These are phyloP conservation scores for Tetraselmis striata DNA, from an alignment of 139 green algal genomes.

Conservation along the genomic window DNA sequence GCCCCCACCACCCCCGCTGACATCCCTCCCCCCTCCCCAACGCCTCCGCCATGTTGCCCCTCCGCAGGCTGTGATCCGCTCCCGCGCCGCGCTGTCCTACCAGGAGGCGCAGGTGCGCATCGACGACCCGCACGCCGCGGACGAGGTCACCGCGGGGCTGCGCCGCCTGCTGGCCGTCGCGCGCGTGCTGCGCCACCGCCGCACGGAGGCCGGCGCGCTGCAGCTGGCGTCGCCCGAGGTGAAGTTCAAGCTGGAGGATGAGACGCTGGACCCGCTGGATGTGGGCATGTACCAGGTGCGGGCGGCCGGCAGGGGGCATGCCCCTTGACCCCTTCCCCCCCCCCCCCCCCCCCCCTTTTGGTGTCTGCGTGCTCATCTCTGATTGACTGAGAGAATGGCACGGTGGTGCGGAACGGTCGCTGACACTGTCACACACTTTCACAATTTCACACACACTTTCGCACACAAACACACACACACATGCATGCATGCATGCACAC, in stretches of 20 bases:
- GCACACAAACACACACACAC: conserved; percentile 1
- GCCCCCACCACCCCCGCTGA: too few species aligned
- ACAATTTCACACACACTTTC: not conserved
- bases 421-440: not conserved
- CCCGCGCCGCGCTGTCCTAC: conserved; percentile 84
- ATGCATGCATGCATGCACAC: not conserved
- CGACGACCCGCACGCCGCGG: conserved; percentile 65
- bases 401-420: not conserved
- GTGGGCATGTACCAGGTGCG: conserved; percentile 88
- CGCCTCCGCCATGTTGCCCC: not conserved
- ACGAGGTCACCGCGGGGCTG: conserved; percentile 57
- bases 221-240: conserved; percentile 91
- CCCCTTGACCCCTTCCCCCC: not conserved
- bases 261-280: conserved; percentile 87
- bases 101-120: conserved; percentile 84
- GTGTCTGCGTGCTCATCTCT: not conserved
- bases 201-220: conserved; percentile 72
- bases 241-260: conserved; percentile 86
- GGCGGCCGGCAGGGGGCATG: not conserved
- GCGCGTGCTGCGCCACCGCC: conserved; percentile 41
- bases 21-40: not conserved
- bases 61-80: conserved; percentile 8
- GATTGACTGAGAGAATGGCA: not conserved
- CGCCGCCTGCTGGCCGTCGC: conserved; percentile 29
- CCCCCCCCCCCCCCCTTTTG: not conserved